Conservation (phyloP, 2,329 filamentous ascomycete species). For the Chaetoscypha palmicola region DNA sequence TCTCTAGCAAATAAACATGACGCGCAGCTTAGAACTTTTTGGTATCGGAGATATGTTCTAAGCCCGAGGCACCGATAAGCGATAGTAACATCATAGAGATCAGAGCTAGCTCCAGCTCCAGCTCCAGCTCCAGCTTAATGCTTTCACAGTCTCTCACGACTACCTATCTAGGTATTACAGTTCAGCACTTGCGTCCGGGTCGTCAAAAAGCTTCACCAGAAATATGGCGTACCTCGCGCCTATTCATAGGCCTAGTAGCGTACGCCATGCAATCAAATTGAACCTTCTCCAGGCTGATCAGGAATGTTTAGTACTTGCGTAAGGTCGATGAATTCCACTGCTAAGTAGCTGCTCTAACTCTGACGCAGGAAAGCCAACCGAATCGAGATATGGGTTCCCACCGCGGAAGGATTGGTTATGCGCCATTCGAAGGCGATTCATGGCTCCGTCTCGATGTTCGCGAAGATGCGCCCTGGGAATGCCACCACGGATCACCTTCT, state of each 20-base stretch:
- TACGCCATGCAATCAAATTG: slow-evolving; percentile 79
- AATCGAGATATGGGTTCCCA: slow-evolving; percentile 72
- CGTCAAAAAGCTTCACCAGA: not conserved
- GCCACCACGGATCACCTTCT: slow-evolving; percentile 79
- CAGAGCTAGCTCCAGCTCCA: no score
- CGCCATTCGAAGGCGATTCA: slow-evolving; percentile 67
- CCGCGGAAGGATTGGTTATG: slow-evolving; percentile 56
- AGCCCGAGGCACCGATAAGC: no score
- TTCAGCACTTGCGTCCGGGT: not conserved
- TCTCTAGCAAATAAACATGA: no score
- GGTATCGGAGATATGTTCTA: no score
- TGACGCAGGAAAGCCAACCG: slow-evolving; percentile 67
- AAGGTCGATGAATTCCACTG: slow-evolving; percentile 34
- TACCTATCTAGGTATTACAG: no score
- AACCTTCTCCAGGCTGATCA: slow-evolving; percentile 67
- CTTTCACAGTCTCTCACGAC: no score
- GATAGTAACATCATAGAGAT: no score
- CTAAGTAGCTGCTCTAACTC: slow-evolving; percentile 17
- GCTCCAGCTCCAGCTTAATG: no score
- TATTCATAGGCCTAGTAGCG: slow-evolving; percentile 85
- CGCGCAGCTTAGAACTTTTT: no score
- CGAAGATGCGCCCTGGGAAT: slow-evolving; percentile 69
- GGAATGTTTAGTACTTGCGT: slow-evolving; percentile 85
- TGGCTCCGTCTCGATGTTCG: slow-evolving; percentile 79
- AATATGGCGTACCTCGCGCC: slow-evolving; percentile 90